Evolutionary conservation across 805 yeast genomes (phyloP).

Genomic region (Saturnispora kantuleensis): DNA sequence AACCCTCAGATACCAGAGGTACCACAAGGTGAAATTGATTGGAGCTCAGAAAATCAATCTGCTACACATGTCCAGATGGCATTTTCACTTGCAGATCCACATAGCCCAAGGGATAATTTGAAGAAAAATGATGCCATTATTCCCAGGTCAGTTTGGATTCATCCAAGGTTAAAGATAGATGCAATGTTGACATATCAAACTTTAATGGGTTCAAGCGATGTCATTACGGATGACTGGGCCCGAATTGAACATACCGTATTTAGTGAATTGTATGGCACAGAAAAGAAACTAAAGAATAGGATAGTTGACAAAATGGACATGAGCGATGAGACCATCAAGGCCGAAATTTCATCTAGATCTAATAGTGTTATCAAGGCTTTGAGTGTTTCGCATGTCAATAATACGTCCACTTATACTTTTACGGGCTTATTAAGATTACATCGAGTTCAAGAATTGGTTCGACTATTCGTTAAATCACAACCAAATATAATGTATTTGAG

Average conservation of each 20-base stretch:
- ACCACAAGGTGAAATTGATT: neutral
- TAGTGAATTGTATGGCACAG: constrained; percentile 17
- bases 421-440: constrained; percentile 14
- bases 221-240: constrained; percentile 15
- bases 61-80: neutral
- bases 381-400: constrained; percentile 6
- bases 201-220: constrained; percentile 18
- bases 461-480: constrained; percentile 20
- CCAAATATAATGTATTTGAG: constrained; percentile 15
- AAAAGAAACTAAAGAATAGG: constrained; percentile 11
- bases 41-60: neutral
- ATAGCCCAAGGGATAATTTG: neutral
- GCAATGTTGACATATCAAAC: constrained; percentile 25
- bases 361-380: constrained; percentile 15
- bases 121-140: constrained; percentile 12
- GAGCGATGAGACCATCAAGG: neutral
- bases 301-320: constrained; percentile 18
- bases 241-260: constrained; percentile 20
- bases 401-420: constrained; percentile 13
- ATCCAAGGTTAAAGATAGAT: constrained; percentile 23
- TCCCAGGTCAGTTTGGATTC: constrained; percentile 27
- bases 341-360: constrained; percentile 6
- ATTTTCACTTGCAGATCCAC: neutral
- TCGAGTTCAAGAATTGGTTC: constrained; percentile 16
- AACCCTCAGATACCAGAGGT: neutral